Evolutionary conservation across 306 rosid genomes (phyloP).

Genomic region (Potentilla sterilis): DNA sequence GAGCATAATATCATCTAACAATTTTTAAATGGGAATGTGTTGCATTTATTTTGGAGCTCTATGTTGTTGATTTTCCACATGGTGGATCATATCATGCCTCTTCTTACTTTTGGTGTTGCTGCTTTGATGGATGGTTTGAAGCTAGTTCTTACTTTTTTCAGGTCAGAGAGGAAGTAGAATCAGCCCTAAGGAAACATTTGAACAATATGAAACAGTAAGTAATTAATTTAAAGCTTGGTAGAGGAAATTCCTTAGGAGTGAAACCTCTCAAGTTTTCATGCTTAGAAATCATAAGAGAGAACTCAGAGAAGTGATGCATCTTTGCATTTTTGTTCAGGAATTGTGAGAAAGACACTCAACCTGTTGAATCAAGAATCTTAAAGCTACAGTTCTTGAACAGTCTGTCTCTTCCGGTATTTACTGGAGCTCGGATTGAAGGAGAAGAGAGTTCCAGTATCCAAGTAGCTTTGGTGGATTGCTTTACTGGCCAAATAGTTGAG

Average conservation of each 20-base stretch:
- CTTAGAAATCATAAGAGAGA: neutral
- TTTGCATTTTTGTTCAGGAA: slow-evolving; percentile 51
- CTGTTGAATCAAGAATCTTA: slow-evolving; percentile 56
- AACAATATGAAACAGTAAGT: slow-evolving; percentile 74
- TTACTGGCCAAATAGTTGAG: slow-evolving; percentile 50
- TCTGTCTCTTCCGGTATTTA: slow-evolving; percentile 86
- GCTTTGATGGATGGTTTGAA: slow-evolving; percentile 22
- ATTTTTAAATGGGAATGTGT: neutral
- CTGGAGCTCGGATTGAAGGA: slow-evolving; percentile 98
- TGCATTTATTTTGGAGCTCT: neutral
- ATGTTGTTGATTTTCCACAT: neutral
- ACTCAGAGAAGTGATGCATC: slow-evolving; percentile 19
- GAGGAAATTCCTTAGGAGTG: slow-evolving; percentile 1
- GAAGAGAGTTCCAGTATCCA: slow-evolving; percentile 62
- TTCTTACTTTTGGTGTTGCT: neutral
- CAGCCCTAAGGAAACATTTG: slow-evolving; percentile 73
- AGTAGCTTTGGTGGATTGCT: slow-evolving; percentile 64
- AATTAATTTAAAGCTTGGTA: slow-evolving; percentile 24
- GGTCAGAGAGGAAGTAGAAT: slow-evolving; percentile 96
- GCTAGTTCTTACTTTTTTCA: slow-evolving; percentile 37
- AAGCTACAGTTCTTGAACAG: slow-evolving; percentile 67
- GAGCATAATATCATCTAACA: slow-evolving; percentile 1
- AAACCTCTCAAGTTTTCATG: neutral
- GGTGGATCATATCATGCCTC: neutral
- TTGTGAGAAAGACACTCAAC: slow-evolving; percentile 52